phyloP scores from a whole-genome alignment of 176 grass and related monocot species.

The Ananas comosus region DNA sequence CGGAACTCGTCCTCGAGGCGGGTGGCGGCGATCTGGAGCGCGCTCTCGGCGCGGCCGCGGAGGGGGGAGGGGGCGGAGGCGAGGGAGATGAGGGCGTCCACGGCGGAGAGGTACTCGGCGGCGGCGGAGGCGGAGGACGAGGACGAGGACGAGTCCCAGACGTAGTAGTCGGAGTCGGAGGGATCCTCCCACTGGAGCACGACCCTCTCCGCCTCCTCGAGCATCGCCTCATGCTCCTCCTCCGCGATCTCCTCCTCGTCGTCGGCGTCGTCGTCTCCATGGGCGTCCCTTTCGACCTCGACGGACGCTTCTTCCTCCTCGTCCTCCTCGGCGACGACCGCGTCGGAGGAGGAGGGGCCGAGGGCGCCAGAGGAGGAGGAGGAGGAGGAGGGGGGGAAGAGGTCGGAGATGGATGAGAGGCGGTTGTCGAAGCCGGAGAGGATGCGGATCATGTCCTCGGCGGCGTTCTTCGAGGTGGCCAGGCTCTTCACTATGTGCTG shows the following conservation, averaged over 20 bases:
- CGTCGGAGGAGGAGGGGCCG: conserved; percentile 5
- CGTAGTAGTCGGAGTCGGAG: conserved; percentile 1
- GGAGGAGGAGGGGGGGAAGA: not conserved
- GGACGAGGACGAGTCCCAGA: conserved; percentile 45
- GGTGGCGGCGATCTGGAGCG: conserved; percentile 66
- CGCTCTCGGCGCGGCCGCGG: conserved; percentile 32
- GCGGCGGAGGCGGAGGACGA: conserved; percentile 18
- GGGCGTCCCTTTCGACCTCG: conserved; percentile 25
- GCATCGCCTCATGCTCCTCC: conserved; percentile 15
- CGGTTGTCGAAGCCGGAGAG: conserved; percentile 87
- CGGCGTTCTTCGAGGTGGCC: conserved; percentile 93
- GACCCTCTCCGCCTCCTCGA: conserved; percentile 24
- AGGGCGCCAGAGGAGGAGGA: conserved; percentile 23
- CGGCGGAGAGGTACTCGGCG: conserved; percentile 52
- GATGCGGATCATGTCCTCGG: conserved; percentile 98
- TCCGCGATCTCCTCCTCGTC: conserved; percentile 16
- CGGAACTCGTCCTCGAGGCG: conserved; percentile 84
- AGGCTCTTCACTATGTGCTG: conserved; percentile 98
- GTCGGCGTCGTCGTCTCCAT: not conserved
- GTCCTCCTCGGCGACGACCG: not conserved
- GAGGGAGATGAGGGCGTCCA: conserved; percentile 29
- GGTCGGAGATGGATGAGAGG: conserved; percentile 6
- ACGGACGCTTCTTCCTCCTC: conserved; percentile 20
- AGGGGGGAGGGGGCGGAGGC: conserved; percentile 6
- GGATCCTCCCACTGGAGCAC: conserved; percentile 11